These are phyloP conservation scores for Rhynchosporium secalis DNA, from an alignment of 2,329 filamentous ascomycete genomes.

Conservation along the genomic window DNA sequence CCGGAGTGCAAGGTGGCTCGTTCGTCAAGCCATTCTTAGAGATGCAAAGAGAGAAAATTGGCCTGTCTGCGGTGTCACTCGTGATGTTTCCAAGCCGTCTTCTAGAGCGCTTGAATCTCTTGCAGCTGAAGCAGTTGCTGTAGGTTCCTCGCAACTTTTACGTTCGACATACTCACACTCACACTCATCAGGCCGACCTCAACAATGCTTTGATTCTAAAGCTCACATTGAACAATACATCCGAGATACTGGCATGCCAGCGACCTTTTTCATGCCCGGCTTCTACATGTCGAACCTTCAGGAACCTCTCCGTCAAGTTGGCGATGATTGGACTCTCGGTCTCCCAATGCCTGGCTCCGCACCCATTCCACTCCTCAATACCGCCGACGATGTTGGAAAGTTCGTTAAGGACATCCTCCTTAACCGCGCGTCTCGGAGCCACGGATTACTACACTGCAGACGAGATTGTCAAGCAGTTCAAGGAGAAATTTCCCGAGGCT, in stretches of 20 bases:
- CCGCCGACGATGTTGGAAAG: slow-evolving; percentile 41
- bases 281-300: slow-evolving; percentile 54
- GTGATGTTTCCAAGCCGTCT: slow-evolving; percentile 45
- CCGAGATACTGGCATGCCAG: slow-evolving; percentile 43
- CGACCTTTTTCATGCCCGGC: slow-evolving; percentile 50
- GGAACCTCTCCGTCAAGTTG: slow-evolving; percentile 33
- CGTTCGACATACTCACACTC: not conserved
- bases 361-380: slow-evolving; percentile 40
- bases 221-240: slow-evolving; percentile 42
- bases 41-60: slow-evolving; percentile 46
- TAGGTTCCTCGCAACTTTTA: slow-evolving; percentile 23
- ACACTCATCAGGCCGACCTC: slow-evolving; percentile 42
- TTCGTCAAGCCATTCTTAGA: slow-evolving; percentile 51
- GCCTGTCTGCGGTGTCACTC: slow-evolving; percentile 50
- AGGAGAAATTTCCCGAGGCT: slow-evolving; percentile 43
- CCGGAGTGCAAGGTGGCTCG: slow-evolving; percentile 53
- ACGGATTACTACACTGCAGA: slow-evolving; percentile 45
- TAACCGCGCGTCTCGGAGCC: slow-evolving; percentile 45
- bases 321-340: slow-evolving; percentile 38
- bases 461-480: slow-evolving; percentile 45
- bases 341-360: slow-evolving; percentile 37
- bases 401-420: slow-evolving; percentile 39
- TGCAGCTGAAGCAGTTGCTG: slow-evolving; percentile 48
- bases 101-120: slow-evolving; percentile 44
- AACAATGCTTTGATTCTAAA: slow-evolving; percentile 46